phyloP scores from a whole-genome alignment of 2,329 filamentous ascomycete genomes.

The Diaporthe ilicicola region DNA sequence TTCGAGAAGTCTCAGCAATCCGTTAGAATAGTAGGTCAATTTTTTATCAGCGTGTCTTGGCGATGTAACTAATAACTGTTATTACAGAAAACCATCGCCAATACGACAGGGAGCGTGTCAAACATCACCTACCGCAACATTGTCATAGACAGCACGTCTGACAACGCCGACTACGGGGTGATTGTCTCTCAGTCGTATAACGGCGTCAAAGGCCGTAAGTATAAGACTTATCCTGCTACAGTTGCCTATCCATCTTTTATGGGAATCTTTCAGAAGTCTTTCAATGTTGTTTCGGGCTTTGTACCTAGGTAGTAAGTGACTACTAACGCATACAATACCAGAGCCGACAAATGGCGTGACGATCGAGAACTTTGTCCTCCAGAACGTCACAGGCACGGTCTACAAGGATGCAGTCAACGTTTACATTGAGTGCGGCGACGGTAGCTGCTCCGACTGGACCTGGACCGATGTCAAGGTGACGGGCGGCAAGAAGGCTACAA shows the following conservation, averaged over 20 bases:
- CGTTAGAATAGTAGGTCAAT: conserved; percentile 31
- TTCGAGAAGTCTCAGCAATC: conserved; percentile 55
- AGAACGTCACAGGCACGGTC: conserved; percentile 51
- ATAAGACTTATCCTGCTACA: no score
- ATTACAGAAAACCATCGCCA: conserved; percentile 57
- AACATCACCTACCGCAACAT: conserved; percentile 63
- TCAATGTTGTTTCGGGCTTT: no score
- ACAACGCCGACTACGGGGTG: conserved; percentile 62
- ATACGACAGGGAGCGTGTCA: conserved; percentile 59
- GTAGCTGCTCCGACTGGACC: conserved; percentile 47
- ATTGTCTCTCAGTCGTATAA: conserved; percentile 68
- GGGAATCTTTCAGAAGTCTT: no score
- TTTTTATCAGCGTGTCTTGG: conserved; percentile 40
- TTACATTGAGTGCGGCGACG: conserved; percentile 49
- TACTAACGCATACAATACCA: no score
- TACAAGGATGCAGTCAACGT: conserved; percentile 41
- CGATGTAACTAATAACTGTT: conserved; percentile 50
- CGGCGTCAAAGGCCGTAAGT: conserved; percentile 46
- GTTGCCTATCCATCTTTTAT: no score
- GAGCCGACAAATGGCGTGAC: conserved; percentile 56
- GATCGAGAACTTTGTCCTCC: conserved; percentile 52
- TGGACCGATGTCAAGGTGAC: conserved; percentile 47
- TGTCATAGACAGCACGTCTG: conserved; percentile 46
- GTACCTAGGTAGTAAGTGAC: no score
- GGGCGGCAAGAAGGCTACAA: conserved; percentile 44